phyloP scores from a whole-genome alignment of 164 flowering plant genomes.

The Piper betle region DNA sequence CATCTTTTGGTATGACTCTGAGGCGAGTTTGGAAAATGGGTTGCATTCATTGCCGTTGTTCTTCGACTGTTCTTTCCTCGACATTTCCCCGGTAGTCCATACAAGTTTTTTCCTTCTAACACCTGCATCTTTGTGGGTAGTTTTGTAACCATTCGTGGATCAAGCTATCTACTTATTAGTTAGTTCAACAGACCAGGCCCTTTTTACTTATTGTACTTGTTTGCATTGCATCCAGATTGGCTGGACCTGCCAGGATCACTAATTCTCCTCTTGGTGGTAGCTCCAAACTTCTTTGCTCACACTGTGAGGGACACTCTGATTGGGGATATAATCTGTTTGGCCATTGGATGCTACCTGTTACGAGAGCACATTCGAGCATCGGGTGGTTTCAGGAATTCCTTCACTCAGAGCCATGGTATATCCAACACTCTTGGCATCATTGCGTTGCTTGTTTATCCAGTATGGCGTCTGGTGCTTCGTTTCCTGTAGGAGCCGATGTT shows the following conservation, averaged over 20 bases:
- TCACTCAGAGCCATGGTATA: conserved; percentile 57
- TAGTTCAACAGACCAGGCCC: too few species aligned
- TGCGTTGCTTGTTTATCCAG: conserved; percentile 57
- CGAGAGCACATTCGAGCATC: conserved; percentile 91
- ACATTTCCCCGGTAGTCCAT: conserved; percentile 70
- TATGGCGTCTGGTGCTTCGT: conserved; percentile 52
- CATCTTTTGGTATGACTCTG: conserved; percentile 20
- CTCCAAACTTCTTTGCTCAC: conserved; percentile 58
- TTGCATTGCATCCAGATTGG: conserved; percentile 67
- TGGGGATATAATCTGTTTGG: conserved; percentile 41
- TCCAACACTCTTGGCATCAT: conserved; percentile 80
- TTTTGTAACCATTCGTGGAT: too few species aligned
- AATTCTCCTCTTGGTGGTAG: conserved; percentile 71
- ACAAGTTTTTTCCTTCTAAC: not conserved
- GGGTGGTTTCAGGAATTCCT: conserved; percentile 85
- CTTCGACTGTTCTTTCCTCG: conserved; percentile 72
- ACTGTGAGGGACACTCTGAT: conserved; percentile 38
- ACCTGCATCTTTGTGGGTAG: too few species aligned
- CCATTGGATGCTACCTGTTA: conserved; percentile 66
- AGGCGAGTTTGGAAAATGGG: conserved; percentile 81
- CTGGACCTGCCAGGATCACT: conserved; percentile 74
- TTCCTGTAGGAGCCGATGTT: conserved; percentile 8
- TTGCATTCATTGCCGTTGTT: conserved; percentile 65
- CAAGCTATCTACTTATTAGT: too few species aligned
- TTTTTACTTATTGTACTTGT: too few species aligned